These are phyloP conservation scores for Aphanomyces cochlioides DNA, from an alignment of 352 stramenopile species.

Conservation along the genomic window DNA sequence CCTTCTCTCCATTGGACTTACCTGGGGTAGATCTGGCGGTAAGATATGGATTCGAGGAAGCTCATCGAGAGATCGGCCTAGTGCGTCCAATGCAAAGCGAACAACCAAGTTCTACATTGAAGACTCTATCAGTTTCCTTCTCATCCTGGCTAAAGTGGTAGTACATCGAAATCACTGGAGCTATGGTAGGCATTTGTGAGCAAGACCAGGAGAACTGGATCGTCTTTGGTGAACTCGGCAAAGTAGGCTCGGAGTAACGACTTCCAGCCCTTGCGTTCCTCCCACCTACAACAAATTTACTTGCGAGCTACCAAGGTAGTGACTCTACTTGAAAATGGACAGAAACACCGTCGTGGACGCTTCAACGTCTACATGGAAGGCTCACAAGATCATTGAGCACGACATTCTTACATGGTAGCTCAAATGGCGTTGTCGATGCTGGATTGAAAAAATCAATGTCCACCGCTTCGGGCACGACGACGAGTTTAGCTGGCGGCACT, in stretches of 20 bases:
- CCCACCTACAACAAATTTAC: conserved; percentile 44
- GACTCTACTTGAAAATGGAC: conserved; percentile 84
- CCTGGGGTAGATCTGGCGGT: conserved; percentile 49
- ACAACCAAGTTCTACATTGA: conserved; percentile 56
- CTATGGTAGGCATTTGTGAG: conserved; percentile 87
- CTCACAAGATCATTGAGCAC: conserved; percentile 38
- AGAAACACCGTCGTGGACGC: conserved; percentile 75
- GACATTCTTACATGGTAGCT: neutral
- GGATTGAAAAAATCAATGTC: conserved; percentile 88
- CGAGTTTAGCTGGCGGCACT: conserved; percentile 48
- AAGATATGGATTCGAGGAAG: conserved; percentile 62
- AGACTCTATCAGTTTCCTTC: conserved; percentile 21
- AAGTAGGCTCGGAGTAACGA: conserved; percentile 86
- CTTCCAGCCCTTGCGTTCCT: conserved; percentile 88
- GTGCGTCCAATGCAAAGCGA: conserved; percentile 46
- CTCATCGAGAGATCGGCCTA: conserved; percentile 45
- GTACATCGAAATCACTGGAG: conserved; percentile 29
- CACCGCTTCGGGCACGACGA: conserved; percentile 83
- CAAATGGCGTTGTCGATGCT: neutral
- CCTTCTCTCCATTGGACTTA: neutral
- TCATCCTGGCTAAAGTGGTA: too few relatives aligned
- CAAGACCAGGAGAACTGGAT: conserved; percentile 73
- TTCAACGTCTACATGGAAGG: conserved; percentile 34
- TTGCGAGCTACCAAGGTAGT: too few relatives aligned
- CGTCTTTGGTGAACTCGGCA: conserved; percentile 46